Evolutionary conservation across 495 filamentous ascomycete genomes (phyloP).

Genomic region (Hypoxylon subgilvum): DNA sequence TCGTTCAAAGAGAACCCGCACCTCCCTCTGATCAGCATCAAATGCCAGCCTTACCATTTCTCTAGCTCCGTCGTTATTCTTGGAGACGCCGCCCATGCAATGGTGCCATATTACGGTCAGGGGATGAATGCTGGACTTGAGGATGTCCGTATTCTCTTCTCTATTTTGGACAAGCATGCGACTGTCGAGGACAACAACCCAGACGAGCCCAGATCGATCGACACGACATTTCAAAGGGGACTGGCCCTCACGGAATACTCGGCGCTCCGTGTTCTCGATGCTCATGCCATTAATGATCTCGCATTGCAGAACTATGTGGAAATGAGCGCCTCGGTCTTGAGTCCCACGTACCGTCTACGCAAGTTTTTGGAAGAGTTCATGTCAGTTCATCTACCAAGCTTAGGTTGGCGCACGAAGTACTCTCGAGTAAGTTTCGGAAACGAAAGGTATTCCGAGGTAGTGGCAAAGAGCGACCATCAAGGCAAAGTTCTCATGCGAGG

Average conservation of each 20-base stretch:
- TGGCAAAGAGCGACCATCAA: constrained; percentile 70
- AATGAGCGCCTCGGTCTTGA: constrained; percentile 84
- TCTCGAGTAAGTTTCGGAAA: constrained; percentile 91
- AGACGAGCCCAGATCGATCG: constrained; percentile 1
- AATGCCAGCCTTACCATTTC: constrained; percentile 87
- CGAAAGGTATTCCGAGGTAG: constrained; percentile 84
- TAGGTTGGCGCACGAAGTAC: constrained; percentile 93
- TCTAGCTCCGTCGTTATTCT: constrained; percentile 78
- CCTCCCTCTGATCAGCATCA: constrained; percentile 89
- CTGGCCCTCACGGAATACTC: constrained; percentile 77
- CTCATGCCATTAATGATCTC: constrained; percentile 89
- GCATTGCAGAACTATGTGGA: constrained; percentile 91
- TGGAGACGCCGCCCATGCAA: constrained; percentile 95
- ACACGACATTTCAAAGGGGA: constrained; percentile 51
- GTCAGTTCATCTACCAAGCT: constrained; percentile 70
- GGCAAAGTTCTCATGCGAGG: constrained; percentile 61
- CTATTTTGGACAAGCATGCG: constrained; percentile 69
- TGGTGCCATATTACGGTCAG: constrained; percentile 95
- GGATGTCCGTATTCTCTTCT: constrained; percentile 81
- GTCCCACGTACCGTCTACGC: constrained; percentile 73
- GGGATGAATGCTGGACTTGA: constrained; percentile 88
- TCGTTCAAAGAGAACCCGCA: constrained; percentile 84
- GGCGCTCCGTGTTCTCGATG: constrained; percentile 71
- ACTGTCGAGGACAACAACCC: constrained; percentile 39
- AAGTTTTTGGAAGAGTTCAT: constrained; percentile 88